These are phyloP conservation scores for Porcisia hertigi DNA, from an alignment of 208 protist species.

Conservation along the genomic window DNA sequence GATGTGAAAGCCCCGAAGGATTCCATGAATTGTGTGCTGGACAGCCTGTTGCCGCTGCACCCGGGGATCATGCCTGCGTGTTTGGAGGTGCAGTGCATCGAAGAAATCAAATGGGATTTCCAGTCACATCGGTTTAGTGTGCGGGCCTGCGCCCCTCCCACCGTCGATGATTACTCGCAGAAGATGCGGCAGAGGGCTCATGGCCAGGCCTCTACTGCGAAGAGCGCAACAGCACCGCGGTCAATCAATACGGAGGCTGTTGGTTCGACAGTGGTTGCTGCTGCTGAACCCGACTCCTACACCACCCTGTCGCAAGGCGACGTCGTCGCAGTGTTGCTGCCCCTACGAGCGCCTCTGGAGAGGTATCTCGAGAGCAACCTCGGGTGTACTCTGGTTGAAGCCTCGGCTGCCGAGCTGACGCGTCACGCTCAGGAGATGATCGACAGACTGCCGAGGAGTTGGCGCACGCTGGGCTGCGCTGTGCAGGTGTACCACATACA, in stretches of 20 bases:
- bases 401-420: conserved; percentile 6
- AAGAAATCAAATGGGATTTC: neutral
- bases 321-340: conserved; percentile 63
- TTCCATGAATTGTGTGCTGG: neutral
- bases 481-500: conserved; percentile 69
- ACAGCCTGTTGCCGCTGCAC: conserved; percentile 23
- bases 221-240: neutral
- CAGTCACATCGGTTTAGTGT: neutral
- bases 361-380: conserved; percentile 34
- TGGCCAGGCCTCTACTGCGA: neutral
- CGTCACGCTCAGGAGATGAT: conserved; percentile 14
- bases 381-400: neutral
- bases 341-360: conserved; percentile 39
- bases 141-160: neutral
- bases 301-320: conserved; percentile 56
- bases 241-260: neutral
- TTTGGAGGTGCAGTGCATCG: conserved; percentile 20
- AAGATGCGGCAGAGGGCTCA: neutral
- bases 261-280: conserved; percentile 3
- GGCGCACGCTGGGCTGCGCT: conserved; percentile 59
- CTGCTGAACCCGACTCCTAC: conserved; percentile 20
- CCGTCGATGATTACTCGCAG: neutral
- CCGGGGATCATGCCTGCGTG: conserved; percentile 10
- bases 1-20: neutral
- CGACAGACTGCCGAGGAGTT: conserved; percentile 35